phyloP scores from a whole-genome alignment of 805 yeast genomes.

The Yamadazyma kitorensis region DNA sequence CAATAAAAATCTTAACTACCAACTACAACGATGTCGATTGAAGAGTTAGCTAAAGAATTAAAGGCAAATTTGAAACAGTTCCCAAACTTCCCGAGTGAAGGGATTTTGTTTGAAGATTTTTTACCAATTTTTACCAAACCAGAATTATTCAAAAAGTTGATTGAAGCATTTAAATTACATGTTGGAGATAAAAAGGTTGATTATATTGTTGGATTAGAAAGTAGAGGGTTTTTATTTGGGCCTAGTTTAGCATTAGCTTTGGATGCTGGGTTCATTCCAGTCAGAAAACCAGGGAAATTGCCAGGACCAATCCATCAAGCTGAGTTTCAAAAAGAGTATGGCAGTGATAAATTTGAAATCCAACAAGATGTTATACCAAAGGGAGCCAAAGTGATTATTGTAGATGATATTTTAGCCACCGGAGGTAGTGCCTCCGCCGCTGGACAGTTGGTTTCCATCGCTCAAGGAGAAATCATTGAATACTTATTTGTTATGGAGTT shows the following conservation, averaged over 20 bases:
- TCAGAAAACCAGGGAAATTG: conserved; percentile 92
- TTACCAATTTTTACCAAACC: conserved; percentile 88
- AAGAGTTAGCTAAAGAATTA: conserved; percentile 35
- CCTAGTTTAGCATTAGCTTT: conserved; percentile 90
- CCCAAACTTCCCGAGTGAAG: conserved; percentile 93
- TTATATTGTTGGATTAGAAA: conserved; percentile 89
- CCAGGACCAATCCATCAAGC: conserved; percentile 82
- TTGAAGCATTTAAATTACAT: conserved; percentile 78
- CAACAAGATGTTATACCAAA: conserved; percentile 78
- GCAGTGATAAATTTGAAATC: conserved; percentile 83
- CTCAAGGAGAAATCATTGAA: conserved; percentile 72
- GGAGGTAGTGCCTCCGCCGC: conserved; percentile 97
- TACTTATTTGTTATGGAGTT: conserved; percentile 91
- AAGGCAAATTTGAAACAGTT: conserved; percentile 54
- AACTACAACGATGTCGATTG: conserved; percentile 26
- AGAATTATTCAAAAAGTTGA: conserved; percentile 70
- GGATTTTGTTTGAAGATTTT: conserved; percentile 93
- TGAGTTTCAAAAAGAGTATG: conserved; percentile 86
- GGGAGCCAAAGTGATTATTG: conserved; percentile 79
- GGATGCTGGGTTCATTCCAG: conserved; percentile 89
- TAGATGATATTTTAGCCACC: conserved; percentile 96
- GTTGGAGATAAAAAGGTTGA: conserved; percentile 69
- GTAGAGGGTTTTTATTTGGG: conserved; percentile 96
- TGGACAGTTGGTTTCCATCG: conserved; percentile 69
- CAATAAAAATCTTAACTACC: no score